Conservation (phyloP, 352 stramenopile genomes). For the Elongisporangium undulatum region DNA sequence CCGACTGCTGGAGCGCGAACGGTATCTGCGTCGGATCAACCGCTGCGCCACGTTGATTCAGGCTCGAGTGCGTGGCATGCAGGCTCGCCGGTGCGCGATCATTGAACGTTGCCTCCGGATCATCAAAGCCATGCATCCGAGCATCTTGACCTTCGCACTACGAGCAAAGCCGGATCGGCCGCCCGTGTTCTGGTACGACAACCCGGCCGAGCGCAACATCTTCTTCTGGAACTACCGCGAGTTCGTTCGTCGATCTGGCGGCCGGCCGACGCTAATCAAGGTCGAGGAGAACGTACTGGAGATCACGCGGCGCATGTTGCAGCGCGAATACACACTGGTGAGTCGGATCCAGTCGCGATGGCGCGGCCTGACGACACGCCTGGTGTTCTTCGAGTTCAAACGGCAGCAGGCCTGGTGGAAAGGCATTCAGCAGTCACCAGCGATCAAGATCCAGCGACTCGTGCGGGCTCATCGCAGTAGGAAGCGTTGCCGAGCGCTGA, state of each 20-base stretch:
- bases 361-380: conserved; percentile 52
- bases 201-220: conserved; percentile 43
- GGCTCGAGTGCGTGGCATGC: conserved; percentile 49
- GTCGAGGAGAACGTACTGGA: conserved; percentile 75
- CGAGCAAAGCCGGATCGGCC: conserved; percentile 21
- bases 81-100: conserved; percentile 40
- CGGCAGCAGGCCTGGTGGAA: conserved; percentile 55
- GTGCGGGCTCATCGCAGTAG: conserved; percentile 39
- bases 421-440: conserved; percentile 55
- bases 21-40: conserved; percentile 50
- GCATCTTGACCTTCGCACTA: conserved; percentile 42
- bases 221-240: conserved; percentile 78
- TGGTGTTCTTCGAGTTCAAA: conserved; percentile 65
- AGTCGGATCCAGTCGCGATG: conserved; percentile 69
- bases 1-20: conserved; percentile 37
- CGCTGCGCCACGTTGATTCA: conserved; percentile 52
- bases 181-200: conserved; percentile 81
- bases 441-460: conserved; percentile 66
- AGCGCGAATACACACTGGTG: conserved; percentile 56
- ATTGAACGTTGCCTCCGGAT: conserved; percentile 68
- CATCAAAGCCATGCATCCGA: conserved; percentile 47
- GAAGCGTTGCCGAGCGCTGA: conserved; percentile 30
- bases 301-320: conserved; percentile 57
- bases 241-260: conserved; percentile 60
- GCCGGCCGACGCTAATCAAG: conserved; percentile 53